These are phyloP conservation scores for Candida morakotiae DNA, from an alignment of 805 yeast genomes.

Conservation along the genomic window DNA sequence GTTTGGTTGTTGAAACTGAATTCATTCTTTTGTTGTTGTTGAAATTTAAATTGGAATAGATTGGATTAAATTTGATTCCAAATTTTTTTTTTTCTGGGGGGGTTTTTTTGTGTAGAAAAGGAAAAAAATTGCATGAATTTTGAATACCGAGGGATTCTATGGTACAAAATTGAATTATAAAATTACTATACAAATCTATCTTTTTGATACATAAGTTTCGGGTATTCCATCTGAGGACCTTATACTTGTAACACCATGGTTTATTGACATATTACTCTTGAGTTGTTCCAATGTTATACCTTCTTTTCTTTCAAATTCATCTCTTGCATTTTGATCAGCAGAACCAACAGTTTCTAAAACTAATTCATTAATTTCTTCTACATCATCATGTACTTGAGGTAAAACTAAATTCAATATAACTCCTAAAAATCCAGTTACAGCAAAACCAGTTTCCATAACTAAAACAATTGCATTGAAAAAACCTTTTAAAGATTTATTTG, in stretches of 20 bases:
- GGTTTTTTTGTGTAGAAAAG: background rate
- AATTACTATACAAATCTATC: too few relatives aligned
- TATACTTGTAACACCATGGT: slow-evolving; percentile 2
- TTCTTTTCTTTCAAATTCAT: slow-evolving; percentile 28
- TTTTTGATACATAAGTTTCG: background rate
- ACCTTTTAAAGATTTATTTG: slow-evolving; percentile 52
- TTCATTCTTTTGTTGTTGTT: too few relatives aligned
- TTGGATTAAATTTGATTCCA: background rate
- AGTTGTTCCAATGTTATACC: slow-evolving; percentile 21
- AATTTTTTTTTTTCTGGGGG: background rate
- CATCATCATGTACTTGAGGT: slow-evolving; percentile 53
- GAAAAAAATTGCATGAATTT: too few relatives aligned
- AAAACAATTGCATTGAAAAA: slow-evolving; percentile 65
- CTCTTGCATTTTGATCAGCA: slow-evolving; percentile 34
- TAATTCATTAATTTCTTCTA: slow-evolving; percentile 44
- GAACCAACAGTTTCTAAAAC: slow-evolving; percentile 41
- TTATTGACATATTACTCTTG: background rate
- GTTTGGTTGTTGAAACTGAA: too few relatives aligned
- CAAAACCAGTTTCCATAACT: slow-evolving; percentile 71
- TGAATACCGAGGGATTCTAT: background rate
- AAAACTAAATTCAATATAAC: slow-evolving; percentile 57
- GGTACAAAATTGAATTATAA: background rate
- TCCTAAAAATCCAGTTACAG: slow-evolving; percentile 64
- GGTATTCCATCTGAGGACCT: slow-evolving; percentile 5
- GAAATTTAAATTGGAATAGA: background rate